phyloP scores from a whole-genome alignment of 1,139 yeast species.

The Ogataea hybrid region DNA sequence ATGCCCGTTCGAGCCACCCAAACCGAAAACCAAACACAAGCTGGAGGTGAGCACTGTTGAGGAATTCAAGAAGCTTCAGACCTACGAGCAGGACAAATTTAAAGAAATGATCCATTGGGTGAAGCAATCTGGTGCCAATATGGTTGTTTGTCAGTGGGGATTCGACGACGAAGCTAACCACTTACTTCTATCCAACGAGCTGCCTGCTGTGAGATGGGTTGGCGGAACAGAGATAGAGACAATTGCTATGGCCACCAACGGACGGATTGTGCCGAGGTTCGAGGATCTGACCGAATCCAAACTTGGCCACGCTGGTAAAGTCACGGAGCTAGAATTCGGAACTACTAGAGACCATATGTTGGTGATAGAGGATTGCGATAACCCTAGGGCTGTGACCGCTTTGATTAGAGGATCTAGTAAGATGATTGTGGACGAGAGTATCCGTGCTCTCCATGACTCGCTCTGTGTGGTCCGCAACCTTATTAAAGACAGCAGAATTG shows the following conservation, averaged over 20 bases:
- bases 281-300: conserved; percentile 84
- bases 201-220: conserved; percentile 98
- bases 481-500: conserved; percentile 87
- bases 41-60: conserved; percentile 89
- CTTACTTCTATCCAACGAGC: conserved; percentile 76
- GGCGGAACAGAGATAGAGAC: conserved; percentile 97
- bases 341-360: conserved; percentile 96
- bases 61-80: conserved; percentile 86
- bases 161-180: conserved; percentile 99
- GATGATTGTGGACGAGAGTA: conserved; percentile 97
- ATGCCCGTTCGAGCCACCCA: conserved; percentile 99
- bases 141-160: conserved; percentile 99
- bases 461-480: conserved; percentile 96
- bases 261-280: conserved; percentile 95
- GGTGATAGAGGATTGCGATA: conserved; percentile 87
- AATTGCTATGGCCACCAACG: conserved; percentile 96
- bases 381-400: conserved; percentile 89
- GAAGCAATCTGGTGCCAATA: conserved; percentile 89
- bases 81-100: conserved; percentile 88
- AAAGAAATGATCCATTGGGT: conserved; percentile 86
- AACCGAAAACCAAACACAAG: conserved; percentile 98
- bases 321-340: conserved; percentile 89
- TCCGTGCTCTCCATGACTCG: conserved; percentile 95
- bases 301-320: conserved; percentile 83
- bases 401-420: conserved; percentile 94